A percentile compares a stretch with the other conserved stretches of the same genome.
Conservation (phyloP, 2,329 filamentous ascomycete genomes). For the Paecilomyces variotii region DNA sequence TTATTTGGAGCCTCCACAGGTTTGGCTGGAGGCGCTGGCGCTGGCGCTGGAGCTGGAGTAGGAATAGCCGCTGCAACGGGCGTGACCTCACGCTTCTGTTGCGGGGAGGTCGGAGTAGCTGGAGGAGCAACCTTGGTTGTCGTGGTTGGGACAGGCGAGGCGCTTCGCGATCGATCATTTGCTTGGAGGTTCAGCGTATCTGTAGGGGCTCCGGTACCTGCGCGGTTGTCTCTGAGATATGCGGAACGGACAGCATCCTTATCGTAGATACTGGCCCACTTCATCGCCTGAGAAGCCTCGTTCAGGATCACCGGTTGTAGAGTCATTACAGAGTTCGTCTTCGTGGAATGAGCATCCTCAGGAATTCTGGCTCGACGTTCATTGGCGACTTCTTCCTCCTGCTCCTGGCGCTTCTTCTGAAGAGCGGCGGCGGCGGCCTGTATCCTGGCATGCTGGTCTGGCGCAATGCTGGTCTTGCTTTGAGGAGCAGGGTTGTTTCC, state of each 20-base stretch:
- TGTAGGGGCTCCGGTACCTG: slow-evolving; percentile 57
- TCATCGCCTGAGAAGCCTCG: slow-evolving; percentile 88
- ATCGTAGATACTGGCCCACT: slow-evolving; percentile 94
- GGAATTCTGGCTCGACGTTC: slow-evolving; percentile 48
- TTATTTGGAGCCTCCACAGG: slow-evolving; percentile 4
- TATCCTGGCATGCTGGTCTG: slow-evolving; percentile 87
- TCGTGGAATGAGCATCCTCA: slow-evolving; percentile 50
- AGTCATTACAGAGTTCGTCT: slow-evolving; percentile 85
- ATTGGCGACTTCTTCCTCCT: slow-evolving; percentile 42
- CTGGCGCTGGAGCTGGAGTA: no score
- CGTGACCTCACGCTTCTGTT: slow-evolving; percentile 20
- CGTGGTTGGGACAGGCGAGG: slow-evolving; percentile 15
- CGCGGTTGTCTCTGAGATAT: slow-evolving; percentile 68
- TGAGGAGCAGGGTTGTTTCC: slow-evolving; percentile 42
- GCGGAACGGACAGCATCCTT: slow-evolving; percentile 76
- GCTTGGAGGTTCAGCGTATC: slow-evolving; percentile 32
- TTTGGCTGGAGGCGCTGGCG: slow-evolving; percentile 12
- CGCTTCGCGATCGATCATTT: slow-evolving; percentile 26
- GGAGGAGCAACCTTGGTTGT: slow-evolving; percentile 22
- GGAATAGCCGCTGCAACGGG: slow-evolving; percentile 11
- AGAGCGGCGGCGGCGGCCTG: slow-evolving; percentile 83
- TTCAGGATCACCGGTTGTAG: slow-evolving; percentile 75
- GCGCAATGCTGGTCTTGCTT: slow-evolving; percentile 78
- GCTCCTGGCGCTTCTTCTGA: slow-evolving; percentile 57
- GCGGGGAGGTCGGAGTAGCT: slow-evolving; percentile 24